phyloP scores from a whole-genome alignment of 768 basidiomycete species.

The Tubosaeta sp. region DNA sequence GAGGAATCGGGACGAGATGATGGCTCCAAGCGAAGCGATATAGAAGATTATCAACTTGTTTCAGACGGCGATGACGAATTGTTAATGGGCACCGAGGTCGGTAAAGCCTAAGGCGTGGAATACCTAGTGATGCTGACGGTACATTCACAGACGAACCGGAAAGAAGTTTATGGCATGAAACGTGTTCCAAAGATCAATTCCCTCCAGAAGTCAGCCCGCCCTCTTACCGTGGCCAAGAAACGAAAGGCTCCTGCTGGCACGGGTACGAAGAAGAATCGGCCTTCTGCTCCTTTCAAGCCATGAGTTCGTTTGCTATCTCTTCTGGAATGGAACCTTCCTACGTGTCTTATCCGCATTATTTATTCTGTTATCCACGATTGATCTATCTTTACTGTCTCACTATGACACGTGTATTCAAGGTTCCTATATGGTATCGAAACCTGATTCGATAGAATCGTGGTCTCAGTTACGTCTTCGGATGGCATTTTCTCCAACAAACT shows the following conservation, averaged over 20 bases:
- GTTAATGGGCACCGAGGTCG: slow-evolving; percentile 57
- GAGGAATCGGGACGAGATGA: slow-evolving; percentile 12
- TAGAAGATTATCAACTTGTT: slow-evolving; percentile 12
- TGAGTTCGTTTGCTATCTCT: slow-evolving; percentile 4
- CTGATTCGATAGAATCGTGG: neutral
- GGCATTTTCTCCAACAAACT: slow-evolving; percentile 46
- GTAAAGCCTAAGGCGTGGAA: slow-evolving; percentile 6
- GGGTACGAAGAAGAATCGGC: slow-evolving; percentile 11
- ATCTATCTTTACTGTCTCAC: neutral
- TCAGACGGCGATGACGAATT: slow-evolving; percentile 57
- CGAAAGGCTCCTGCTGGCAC: slow-evolving; percentile 11
- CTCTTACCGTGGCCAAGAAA: slow-evolving; percentile 15
- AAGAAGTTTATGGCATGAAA: slow-evolving; percentile 33
- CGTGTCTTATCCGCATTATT: slow-evolving; percentile 1
- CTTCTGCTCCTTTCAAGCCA: neutral
- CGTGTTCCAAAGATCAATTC: slow-evolving; percentile 16
- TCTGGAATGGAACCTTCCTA: neutral
- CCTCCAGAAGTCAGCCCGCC: slow-evolving; percentile 3
- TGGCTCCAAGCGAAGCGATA: slow-evolving; percentile 8
- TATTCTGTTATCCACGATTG: slow-evolving; percentile 11
- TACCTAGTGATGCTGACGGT: neutral
- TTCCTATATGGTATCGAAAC: neutral
- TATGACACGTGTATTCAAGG: slow-evolving; percentile 3
- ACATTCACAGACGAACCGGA: slow-evolving; percentile 36
- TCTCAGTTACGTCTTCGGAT: slow-evolving; percentile 11